Conservation (phyloP, 2,329 filamentous ascomycete species). For the Colletotrichum aenigma region DNA sequence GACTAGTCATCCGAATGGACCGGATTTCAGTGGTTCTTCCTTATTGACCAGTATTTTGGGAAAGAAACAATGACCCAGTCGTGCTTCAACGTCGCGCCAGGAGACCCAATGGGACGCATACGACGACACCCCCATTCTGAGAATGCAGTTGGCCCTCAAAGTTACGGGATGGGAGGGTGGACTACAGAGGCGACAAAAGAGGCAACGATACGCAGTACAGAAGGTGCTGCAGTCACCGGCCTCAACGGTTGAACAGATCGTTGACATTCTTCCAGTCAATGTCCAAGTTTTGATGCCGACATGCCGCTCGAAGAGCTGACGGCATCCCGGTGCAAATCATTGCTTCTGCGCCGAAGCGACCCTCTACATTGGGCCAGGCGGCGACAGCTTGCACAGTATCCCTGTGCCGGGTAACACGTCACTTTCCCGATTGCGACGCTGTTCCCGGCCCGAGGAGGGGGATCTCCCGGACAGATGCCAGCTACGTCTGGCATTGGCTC, state of each 20-base stretch:
- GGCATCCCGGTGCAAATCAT: conserved; percentile 1
- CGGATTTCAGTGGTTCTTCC: neutral
- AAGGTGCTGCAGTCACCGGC: neutral
- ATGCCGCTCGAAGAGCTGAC: neutral
- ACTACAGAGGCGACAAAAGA: too few species aligned
- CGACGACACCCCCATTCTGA: neutral
- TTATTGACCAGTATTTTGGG: neutral
- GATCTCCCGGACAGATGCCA: neutral
- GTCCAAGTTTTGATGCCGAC: neutral
- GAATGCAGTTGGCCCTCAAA: too few species aligned
- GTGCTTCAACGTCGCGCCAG: neutral
- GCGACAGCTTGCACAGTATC: neutral
- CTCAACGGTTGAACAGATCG: neutral
- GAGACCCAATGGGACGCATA: neutral
- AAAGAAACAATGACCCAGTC: neutral
- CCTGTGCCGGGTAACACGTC: neutral
- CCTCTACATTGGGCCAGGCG: neutral
- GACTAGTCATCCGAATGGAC: neutral
- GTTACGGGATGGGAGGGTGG: neutral
- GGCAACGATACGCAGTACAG: too few species aligned
- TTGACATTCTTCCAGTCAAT: neutral
- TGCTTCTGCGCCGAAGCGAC: neutral
- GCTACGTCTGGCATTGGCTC: neutral
- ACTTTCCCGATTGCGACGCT: neutral
- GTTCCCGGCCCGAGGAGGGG: neutral